A percentile compares a stretch with the other conserved stretches of the same genome.
These are phyloP conservation scores for Camellia japonica DNA, from an alignment of 148 eudicot species.

Conservation along the genomic window DNA sequence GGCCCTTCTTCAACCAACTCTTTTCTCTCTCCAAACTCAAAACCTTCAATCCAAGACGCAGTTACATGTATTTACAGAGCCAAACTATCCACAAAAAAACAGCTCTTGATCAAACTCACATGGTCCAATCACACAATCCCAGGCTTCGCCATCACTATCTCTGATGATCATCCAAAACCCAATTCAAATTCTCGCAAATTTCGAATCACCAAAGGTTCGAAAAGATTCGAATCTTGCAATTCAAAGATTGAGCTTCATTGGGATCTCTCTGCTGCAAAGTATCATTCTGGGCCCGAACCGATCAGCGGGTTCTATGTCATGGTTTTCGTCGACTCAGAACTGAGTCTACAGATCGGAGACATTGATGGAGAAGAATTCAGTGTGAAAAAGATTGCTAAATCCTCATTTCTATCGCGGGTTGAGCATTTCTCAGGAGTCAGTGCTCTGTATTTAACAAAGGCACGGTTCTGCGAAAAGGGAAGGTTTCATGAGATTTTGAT, in stretches of 20 bases:
- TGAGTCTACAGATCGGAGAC: slow-evolving; percentile 52
- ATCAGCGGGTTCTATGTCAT: slow-evolving; percentile 38
- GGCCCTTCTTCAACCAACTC: slow-evolving; percentile 38
- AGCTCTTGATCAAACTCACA: slow-evolving; percentile 44
- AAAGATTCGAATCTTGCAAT: slow-evolving; percentile 30
- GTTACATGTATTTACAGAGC: slow-evolving; percentile 55
- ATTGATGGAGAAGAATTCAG: slow-evolving; percentile 20
- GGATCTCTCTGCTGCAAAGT: slow-evolving; percentile 64
- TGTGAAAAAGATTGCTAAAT: slow-evolving; percentile 17
- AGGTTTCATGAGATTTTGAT: slow-evolving; percentile 54
- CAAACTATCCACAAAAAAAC: slow-evolving; percentile 33
- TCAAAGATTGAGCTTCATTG: slow-evolving; percentile 47
- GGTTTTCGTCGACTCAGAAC: slow-evolving; percentile 35
- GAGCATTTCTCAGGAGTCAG: slow-evolving; percentile 47
- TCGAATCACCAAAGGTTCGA: slow-evolving; percentile 37
- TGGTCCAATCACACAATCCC: slow-evolving; percentile 57
- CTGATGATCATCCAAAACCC: slow-evolving; percentile 30
- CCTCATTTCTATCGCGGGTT: slow-evolving; percentile 43
- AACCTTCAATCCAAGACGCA: slow-evolving; percentile 46
- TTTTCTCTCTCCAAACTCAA: slow-evolving; percentile 43
- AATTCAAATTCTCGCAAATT: slow-evolving; percentile 27
- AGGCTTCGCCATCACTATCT: slow-evolving; percentile 50
- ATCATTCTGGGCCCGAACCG: slow-evolving; percentile 54
- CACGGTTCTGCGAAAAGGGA: slow-evolving; percentile 44
- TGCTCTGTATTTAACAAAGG: slow-evolving; percentile 35